phyloP scores from a whole-genome alignment of 306 rosid species.

The Phaseolus lunatus region DNA sequence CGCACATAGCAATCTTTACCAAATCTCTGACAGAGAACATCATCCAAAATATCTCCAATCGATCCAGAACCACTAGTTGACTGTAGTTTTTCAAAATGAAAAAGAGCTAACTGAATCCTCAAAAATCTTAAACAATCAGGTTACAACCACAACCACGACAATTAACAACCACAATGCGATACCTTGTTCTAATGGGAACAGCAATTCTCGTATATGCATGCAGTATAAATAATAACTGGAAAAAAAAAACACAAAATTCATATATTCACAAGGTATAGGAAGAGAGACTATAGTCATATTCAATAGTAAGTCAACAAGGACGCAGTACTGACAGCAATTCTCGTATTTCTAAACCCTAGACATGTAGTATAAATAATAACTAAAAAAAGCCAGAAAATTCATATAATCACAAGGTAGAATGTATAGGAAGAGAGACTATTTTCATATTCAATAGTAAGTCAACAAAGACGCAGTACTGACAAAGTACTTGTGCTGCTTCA shows the following conservation, averaged over 20 bases:
- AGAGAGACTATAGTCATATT: neutral
- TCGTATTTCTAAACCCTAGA: too few relatives aligned
- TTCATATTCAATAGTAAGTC: neutral
- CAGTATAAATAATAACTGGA: conserved; percentile 20
- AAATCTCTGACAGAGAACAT: conserved; percentile 67
- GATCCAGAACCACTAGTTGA: conserved; percentile 60
- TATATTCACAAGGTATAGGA: neutral
- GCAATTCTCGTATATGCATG: conserved; percentile 16
- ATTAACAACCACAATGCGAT: neutral
- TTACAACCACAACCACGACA: conserved; percentile 14
- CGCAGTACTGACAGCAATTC: neutral
- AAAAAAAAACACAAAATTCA: conserved; percentile 13
- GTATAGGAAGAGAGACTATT: conserved; percentile 9
- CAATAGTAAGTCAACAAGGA: neutral
- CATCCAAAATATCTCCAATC: conserved; percentile 84
- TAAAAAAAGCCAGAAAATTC: conserved; percentile 20
- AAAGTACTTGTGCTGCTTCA: neutral
- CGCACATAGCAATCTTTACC: conserved; percentile 75
- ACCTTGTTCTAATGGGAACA: conserved; percentile 23
- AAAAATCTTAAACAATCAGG: conserved; percentile 21
- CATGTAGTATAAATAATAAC: neutral
- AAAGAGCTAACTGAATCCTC: conserved; percentile 36
- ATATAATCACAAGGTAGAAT: neutral
- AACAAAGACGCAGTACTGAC: neutral
- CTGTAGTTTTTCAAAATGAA: conserved; percentile 47